A percentile compares a stretch with the other conserved stretches of the same genome.
Evolutionary conservation across 257 asterid species (phyloP).

Genomic region (Solanum chiquidenum): DNA sequence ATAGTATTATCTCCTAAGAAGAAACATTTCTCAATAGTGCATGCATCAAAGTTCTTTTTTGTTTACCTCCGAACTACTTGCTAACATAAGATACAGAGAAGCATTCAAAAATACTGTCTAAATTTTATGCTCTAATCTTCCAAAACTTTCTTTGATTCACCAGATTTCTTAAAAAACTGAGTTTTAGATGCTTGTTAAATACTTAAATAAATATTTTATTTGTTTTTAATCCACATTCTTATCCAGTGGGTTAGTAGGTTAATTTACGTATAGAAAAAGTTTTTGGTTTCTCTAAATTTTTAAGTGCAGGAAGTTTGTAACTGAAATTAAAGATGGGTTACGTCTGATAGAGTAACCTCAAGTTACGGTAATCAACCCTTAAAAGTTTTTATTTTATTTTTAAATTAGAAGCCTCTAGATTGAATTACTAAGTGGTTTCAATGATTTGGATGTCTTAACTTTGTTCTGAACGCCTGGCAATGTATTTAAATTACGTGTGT

Average conservation of each 20-base stretch:
- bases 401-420: neutral
- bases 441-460: slow-evolving; percentile 4
- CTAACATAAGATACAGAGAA: neutral
- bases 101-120: neutral
- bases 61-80: neutral
- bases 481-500: slow-evolving; percentile 8
- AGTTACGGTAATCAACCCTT: neutral
- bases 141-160: neutral
- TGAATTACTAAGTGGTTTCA: neutral
- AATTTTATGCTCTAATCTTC: neutral
- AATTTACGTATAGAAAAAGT: neutral
- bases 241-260: neutral
- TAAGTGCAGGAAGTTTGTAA: neutral
- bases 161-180: neutral
- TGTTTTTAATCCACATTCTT: neutral
- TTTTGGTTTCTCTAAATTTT: neutral
- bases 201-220: neutral
- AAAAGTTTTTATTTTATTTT: neutral
- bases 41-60: neutral
- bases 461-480: neutral
- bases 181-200: neutral
- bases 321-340: neutral
- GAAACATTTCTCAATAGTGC: neutral
- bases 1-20: neutral
- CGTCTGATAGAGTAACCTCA: neutral